A percentile compares a stretch with the other conserved stretches of the same genome.
Evolutionary conservation across 768 basidiomycete species (phyloP).

Genomic region (Trametes maxima): DNA sequence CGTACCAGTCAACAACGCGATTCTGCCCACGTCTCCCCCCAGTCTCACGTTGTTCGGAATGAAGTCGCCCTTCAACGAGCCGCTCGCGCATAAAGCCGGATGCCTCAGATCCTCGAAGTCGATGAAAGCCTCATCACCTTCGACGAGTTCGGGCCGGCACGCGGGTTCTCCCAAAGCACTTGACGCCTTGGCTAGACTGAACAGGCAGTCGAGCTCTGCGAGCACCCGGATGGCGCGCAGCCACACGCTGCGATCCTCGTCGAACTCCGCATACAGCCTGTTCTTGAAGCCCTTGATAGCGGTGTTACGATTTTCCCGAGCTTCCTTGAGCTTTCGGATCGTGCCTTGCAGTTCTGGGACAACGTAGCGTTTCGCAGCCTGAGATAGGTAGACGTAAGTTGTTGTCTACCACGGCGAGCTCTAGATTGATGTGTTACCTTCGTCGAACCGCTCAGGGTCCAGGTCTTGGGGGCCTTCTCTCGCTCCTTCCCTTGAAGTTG

Average conservation of each 20-base stretch:
- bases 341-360: slow-evolving; percentile 71
- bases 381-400: slow-evolving; percentile 5
- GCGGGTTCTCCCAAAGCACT: slow-evolving; percentile 88
- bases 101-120: slow-evolving; percentile 92
- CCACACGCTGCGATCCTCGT: slow-evolving; percentile 79
- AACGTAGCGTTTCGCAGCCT: slow-evolving; percentile 78
- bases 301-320: slow-evolving; percentile 81
- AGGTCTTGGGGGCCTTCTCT: slow-evolving; percentile 72
- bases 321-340: slow-evolving; percentile 88
- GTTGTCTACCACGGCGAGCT: neutral
- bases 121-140: slow-evolving; percentile 75
- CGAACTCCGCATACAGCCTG: slow-evolving; percentile 79
- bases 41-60: slow-evolving; percentile 93
- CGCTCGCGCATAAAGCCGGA: slow-evolving; percentile 76
- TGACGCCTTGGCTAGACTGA: slow-evolving; percentile 89
- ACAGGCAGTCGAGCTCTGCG: slow-evolving; percentile 95
- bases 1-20: slow-evolving; percentile 83
- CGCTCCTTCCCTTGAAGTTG: slow-evolving; percentile 63
- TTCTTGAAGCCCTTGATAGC: slow-evolving; percentile 84
- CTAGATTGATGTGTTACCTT: slow-evolving; percentile 53
- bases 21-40: slow-evolving; percentile 72
- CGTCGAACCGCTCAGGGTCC: slow-evolving; percentile 79
- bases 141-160: slow-evolving; percentile 90
- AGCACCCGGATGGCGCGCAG: slow-evolving; percentile 81
- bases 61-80: slow-evolving; percentile 63